Percentiles rank a stretch among this genome's conserved stretches.
These are phyloP conservation scores for Rosa multiflora DNA, from an alignment of 306 rosid species.

Conservation along the genomic window DNA sequence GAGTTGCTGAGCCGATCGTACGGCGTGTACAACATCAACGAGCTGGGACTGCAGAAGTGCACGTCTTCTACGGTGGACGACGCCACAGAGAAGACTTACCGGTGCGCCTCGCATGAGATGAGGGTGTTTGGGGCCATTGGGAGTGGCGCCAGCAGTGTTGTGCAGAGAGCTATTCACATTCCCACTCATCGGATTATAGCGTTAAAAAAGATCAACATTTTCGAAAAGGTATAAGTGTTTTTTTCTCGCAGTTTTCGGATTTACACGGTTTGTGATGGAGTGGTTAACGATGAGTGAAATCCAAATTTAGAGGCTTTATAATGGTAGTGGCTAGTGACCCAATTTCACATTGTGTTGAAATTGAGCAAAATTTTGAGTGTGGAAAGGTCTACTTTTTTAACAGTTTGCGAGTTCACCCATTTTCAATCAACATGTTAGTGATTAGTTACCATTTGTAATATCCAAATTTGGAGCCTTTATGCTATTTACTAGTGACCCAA, in stretches of 20 bases:
- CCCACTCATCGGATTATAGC: conserved; percentile 85
- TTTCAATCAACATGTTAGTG: background rate
- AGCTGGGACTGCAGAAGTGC: conserved; percentile 89
- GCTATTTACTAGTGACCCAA: background rate
- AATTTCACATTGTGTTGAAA: background rate
- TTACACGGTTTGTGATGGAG: background rate
- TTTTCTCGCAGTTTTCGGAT: background rate
- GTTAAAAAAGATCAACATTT: conserved; percentile 87
- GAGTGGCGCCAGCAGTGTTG: conserved; percentile 95
- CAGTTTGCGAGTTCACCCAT: background rate
- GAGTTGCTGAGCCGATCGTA: conserved; percentile 85
- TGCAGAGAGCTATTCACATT: conserved; percentile 93
- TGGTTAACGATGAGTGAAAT: background rate
- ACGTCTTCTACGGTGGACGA: conserved; percentile 55
- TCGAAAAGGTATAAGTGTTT: conserved; percentile 65
- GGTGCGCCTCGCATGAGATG: conserved; percentile 83
- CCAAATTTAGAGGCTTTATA: background rate
- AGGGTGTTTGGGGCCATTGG: conserved; percentile 94
- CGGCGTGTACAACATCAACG: conserved; percentile 90
- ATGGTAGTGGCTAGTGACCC: background rate
- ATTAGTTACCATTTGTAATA: background rate
- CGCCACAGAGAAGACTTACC: conserved; percentile 57
- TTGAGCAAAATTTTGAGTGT: background rate
- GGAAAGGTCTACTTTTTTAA: too few relatives aligned
- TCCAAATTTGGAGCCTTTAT: background rate